Base-by-base conservation (phyloP, 2,329 filamentous ascomycete species). In the Talaromyces sp. region DNA sequence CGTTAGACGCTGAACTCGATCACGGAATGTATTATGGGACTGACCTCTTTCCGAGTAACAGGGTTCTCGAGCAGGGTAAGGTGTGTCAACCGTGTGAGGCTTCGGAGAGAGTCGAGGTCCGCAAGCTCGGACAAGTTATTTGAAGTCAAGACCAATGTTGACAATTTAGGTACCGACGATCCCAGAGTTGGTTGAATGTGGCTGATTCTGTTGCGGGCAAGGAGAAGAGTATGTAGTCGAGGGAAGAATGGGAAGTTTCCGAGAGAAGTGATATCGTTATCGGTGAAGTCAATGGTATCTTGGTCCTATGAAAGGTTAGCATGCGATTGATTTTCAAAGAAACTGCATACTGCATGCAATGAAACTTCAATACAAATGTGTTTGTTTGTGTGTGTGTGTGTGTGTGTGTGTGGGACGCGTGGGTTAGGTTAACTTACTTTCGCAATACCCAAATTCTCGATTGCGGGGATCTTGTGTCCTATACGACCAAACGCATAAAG, bases 391-490 rank as follows among this genome's bases (percentile, higher is more conserved):
- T n/a, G n/a, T n/a, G n/a, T n/a, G n/a, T n/a, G n/a, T n/a, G n/a
- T n/a, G n/a, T n/a, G n/a, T n/a, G n/a, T n/a, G n/a, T n/a, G n/a
- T n/a, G n/a, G n/a, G n/a, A n/a, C n/a, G n/a, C n/a, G n/a, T n/a
- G 6, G 8, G 29, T 16, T 4, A 14, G 19, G 30, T 39, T 14
- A 35, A 85, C 88, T 71, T 79, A 96, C 91, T 70, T 90, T 90
- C 66, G 94, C 93, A 70, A 91, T 90, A 80, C 94, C 94, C 78
- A 99, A 78, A 76, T 99, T 99, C 82, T 99, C 94, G 80, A 99
- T 96, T 56, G 88, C 85, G 68, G 93, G 91, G 74, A 99, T 97
- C 80, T 95, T 92, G 80, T 97, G 92, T 80, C 94, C 94, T 99
- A 85, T 81, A 86, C 62, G 60, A 64, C 56, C 50, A 58, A 62